Percentiles rank a stretch among this genome's conserved stretches.
Conservation (phyloP, 176 grass and related monocot genomes). For the Tuctoria greenei region DNA sequence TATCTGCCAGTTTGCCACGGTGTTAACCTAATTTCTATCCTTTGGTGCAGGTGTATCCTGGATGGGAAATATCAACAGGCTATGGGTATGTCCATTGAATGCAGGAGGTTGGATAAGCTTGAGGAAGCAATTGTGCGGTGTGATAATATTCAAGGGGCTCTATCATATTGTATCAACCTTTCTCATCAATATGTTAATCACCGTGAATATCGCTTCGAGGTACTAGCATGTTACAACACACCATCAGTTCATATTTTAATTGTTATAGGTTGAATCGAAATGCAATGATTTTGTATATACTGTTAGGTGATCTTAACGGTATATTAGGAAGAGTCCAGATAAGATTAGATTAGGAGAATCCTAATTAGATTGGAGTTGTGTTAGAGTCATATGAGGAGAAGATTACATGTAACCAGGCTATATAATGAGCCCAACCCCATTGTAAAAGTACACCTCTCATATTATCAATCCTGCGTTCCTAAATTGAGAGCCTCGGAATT, state of each 20-base stretch:
- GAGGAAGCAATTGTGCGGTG: conserved; percentile 86
- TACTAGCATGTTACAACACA: conserved; percentile 36
- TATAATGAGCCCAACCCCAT: no score
- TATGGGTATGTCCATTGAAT: conserved; percentile 99
- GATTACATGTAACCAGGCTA: no score
- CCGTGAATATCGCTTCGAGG: conserved; percentile 96
- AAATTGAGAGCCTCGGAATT: no score
- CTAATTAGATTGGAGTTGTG: no score
- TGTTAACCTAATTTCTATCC: conserved; percentile 23
- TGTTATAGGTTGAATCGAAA: neutral
- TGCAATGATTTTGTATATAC: neutral
- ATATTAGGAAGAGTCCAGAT: no score
- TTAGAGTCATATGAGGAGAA: no score
- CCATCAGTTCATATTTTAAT: neutral
- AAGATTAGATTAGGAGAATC: no score
- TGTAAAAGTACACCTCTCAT: no score
- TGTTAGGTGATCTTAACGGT: no score
- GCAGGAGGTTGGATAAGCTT: conserved; percentile 90
- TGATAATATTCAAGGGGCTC: conserved; percentile 88
- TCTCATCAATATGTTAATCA: conserved; percentile 95
- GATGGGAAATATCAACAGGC: conserved; percentile 97
- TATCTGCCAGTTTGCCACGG: conserved; percentile 22
- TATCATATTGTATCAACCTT: conserved; percentile 95
- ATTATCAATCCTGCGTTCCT: no score
- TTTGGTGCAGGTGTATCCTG: conserved; percentile 72